phyloP scores from a whole-genome alignment of 495 filamentous ascomycete species.

The Podospora appendiculata region DNA sequence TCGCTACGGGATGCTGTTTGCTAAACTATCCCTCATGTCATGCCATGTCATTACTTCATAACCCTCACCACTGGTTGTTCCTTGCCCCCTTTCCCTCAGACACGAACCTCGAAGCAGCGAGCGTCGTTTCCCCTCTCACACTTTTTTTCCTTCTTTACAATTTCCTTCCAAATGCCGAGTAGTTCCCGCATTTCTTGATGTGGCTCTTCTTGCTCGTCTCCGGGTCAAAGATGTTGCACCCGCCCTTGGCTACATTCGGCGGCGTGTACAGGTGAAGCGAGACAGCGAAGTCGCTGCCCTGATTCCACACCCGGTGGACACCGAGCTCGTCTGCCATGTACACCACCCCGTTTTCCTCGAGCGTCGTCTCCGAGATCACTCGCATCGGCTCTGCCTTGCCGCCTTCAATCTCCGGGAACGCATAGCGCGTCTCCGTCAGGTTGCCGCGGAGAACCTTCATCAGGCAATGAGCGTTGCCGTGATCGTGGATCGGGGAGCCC shows the following conservation, averaged over 20 bases:
- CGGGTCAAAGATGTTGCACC: constrained; percentile 65
- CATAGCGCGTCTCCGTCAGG: constrained; percentile 73
- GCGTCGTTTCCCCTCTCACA: constrained; percentile 7
- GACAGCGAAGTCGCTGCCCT: constrained; percentile 65
- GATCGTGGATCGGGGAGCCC: constrained; percentile 78
- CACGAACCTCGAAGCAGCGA: too few relatives aligned
- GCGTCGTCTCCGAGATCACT: constrained; percentile 45
- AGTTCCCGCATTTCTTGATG: constrained; percentile 58
- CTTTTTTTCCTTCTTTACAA: constrained; percentile 12
- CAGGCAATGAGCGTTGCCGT: constrained; percentile 73
- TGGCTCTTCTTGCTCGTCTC: constrained; percentile 65
- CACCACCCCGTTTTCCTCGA: constrained; percentile 39
- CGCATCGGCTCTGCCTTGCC: constrained; percentile 42
- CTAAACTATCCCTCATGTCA: not conserved
- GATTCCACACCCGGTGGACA: constrained; percentile 75
- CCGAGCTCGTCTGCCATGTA: constrained; percentile 51
- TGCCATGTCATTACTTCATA: not conserved
- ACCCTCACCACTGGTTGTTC: not conserved
- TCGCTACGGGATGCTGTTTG: not conserved
- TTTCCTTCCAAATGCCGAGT: constrained; percentile 46
- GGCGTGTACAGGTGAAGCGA: constrained; percentile 89
- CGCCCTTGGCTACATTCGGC: constrained; percentile 70
- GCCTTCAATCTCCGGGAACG: constrained; percentile 54
- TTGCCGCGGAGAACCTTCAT: constrained; percentile 67
- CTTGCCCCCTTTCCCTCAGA: not conserved